Evolutionary conservation across 129 eudicot species (phyloP).

Genomic region (Flaveria sonorensis): DNA sequence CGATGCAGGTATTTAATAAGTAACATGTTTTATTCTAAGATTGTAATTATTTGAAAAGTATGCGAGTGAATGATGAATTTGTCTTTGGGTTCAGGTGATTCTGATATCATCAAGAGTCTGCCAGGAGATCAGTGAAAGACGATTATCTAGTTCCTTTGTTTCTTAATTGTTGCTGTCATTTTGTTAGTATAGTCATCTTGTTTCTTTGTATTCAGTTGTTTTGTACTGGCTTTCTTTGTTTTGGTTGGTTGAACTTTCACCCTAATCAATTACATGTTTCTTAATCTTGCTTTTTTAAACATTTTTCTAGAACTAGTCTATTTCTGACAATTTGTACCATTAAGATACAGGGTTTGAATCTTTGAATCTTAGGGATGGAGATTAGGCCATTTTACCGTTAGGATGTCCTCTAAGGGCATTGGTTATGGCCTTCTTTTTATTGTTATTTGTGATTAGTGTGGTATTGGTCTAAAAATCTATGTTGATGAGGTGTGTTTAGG

Average conservation of each 20-base stretch:
- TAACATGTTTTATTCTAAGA: not conserved
- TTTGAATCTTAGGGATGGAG: no score
- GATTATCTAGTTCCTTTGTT: not conserved
- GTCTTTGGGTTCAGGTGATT: conserved; percentile 46
- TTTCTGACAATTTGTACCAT: no score
- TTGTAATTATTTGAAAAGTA: not conserved
- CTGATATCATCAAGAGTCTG: conserved; percentile 56
- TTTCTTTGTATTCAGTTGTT: conserved; percentile 17
- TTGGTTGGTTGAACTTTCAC: conserved; percentile 8
- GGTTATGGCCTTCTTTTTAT: no score
- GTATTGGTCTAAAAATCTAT: no score
- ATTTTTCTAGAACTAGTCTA: no score
- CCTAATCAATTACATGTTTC: not conserved
- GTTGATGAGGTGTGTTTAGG: no score
- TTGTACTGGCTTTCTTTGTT: not conserved
- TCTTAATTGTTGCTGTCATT: not conserved
- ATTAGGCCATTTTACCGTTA: no score
- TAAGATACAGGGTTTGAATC: no score
- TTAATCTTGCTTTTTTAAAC: not conserved
- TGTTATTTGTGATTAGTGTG: no score
- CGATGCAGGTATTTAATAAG: conserved; percentile 48
- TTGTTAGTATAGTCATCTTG: conserved; percentile 20
- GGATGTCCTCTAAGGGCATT: no score
- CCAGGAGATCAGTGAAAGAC: conserved; percentile 48
- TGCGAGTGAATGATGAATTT: not conserved